Conservation (phyloP, 352 stramenopile genomes). For the Pythium brassicae region DNA sequence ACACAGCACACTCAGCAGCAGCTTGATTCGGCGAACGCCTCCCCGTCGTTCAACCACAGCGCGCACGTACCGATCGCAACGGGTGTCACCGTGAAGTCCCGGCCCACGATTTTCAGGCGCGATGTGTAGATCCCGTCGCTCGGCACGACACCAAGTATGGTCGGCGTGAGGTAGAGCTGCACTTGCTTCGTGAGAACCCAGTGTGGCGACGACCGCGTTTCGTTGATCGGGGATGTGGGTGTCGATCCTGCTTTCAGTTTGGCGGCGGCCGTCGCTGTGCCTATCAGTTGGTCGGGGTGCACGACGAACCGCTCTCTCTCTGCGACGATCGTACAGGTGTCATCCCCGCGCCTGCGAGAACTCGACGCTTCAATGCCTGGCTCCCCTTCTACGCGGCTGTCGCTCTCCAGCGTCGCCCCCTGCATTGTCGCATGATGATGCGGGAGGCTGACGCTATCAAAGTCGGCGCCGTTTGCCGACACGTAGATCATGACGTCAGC, state of each 20-base stretch:
- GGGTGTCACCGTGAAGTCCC: slow-evolving; percentile 48
- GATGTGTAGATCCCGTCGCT: slow-evolving; percentile 66
- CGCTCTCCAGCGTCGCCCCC: not conserved
- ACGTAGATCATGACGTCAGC: slow-evolving; percentile 35
- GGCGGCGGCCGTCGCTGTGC: not conserved
- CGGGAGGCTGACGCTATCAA: slow-evolving; percentile 55
- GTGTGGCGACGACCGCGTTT: not conserved
- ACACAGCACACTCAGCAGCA: not conserved
- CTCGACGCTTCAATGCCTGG: not conserved
- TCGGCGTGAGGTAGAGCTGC: slow-evolving; percentile 42
- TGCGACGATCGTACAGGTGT: slow-evolving; percentile 2
- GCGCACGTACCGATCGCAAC: slow-evolving; percentile 36
- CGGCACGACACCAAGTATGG: slow-evolving; percentile 33
- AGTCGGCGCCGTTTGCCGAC: slow-evolving; percentile 51
- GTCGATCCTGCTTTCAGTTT: not conserved
- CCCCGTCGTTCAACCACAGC: too few relatives aligned
- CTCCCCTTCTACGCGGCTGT: slow-evolving; percentile 9
- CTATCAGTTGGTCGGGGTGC: slow-evolving; percentile 3
- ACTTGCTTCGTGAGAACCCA: slow-evolving; percentile 27
- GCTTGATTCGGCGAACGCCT: too few relatives aligned
- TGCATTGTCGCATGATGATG: slow-evolving; percentile 19
- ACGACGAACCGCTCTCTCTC: slow-evolving; percentile 15
- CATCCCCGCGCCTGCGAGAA: slow-evolving; percentile 4
- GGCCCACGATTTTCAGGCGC: slow-evolving; percentile 42
- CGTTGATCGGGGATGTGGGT: not conserved